Evolutionary conservation across 331 rosid species (phyloP).

Genomic region (Malus hybrid): DNA sequence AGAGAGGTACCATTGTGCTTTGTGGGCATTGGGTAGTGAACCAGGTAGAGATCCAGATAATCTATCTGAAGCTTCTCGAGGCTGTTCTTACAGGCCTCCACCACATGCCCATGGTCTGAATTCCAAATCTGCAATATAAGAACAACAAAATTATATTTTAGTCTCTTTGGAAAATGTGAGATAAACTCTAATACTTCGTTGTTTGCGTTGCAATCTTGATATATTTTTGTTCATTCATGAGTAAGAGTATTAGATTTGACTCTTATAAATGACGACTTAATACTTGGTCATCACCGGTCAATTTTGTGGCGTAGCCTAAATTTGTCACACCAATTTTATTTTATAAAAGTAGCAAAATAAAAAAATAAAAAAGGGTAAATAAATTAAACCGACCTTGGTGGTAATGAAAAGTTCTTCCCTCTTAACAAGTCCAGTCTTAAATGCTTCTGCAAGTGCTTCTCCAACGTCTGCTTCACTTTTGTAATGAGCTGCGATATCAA

Average conservation of each 20-base stretch:
- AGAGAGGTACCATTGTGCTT: constrained; percentile 52
- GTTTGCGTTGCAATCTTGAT: too few relatives aligned
- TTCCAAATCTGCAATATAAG: constrained; percentile 70
- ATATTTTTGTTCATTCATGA: too few relatives aligned
- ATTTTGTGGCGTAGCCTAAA: too few relatives aligned
- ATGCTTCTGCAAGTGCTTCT: constrained; percentile 57
- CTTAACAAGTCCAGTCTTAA: constrained; percentile 46
- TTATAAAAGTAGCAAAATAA: too few relatives aligned
- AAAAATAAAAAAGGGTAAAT: neutral
- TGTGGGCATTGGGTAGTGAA: constrained; percentile 75
- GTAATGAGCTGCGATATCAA: constrained; percentile 49
- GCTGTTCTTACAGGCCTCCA: constrained; percentile 81
- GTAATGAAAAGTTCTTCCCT: constrained; percentile 77
- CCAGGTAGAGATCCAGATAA: constrained; percentile 73
- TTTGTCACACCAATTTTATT: too few relatives aligned
- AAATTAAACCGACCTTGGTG: constrained; percentile 39
- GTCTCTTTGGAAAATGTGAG: neutral
- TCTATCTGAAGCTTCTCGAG: constrained; percentile 70
- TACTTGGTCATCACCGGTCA: too few relatives aligned
- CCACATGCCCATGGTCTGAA: constrained; percentile 90
- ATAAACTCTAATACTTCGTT: neutral
- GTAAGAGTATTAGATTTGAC: too few relatives aligned
- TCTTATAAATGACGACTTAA: too few relatives aligned
- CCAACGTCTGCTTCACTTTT: constrained; percentile 66
- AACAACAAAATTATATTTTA: too few relatives aligned